phyloP scores from a whole-genome alignment of 192 early-diverging fungal genomes.

The Entomortierella beljakovae region DNA sequence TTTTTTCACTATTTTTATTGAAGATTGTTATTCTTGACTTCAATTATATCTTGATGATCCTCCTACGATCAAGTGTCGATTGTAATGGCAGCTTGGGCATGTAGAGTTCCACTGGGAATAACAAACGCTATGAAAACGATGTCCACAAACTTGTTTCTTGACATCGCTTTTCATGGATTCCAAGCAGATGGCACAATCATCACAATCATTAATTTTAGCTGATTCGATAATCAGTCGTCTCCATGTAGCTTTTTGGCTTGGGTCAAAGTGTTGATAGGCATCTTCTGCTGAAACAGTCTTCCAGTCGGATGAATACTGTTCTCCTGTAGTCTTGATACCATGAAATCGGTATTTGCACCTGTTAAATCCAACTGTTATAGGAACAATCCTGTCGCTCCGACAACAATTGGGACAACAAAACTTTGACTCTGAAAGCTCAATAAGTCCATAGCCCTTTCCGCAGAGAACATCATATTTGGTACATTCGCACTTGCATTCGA shows the following conservation, averaged over 20 bases:
- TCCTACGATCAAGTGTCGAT: background rate
- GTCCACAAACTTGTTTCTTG: background rate
- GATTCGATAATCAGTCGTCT: slow-evolving; percentile 19
- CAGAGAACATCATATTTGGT: background rate
- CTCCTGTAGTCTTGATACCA: slow-evolving; percentile 3
- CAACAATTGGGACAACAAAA: slow-evolving; percentile 12
- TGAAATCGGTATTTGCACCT: slow-evolving; percentile 26
- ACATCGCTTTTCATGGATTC: background rate
- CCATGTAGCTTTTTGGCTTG: background rate
- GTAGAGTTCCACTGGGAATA: background rate
- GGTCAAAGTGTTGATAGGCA: background rate
- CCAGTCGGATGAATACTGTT: slow-evolving; percentile 7
- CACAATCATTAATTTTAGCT: background rate
- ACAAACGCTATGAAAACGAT: slow-evolving; percentile 1
- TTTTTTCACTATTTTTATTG: too few relatives aligned
- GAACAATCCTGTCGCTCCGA: background rate
- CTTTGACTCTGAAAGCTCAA: slow-evolving; percentile 1
- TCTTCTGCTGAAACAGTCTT: background rate
- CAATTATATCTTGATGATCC: too few relatives aligned
- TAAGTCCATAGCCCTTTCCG: background rate
- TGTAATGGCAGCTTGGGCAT: slow-evolving; percentile 1
- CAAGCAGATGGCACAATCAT: background rate
- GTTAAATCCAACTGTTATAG: slow-evolving; percentile 7
- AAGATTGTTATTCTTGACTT: too few relatives aligned
- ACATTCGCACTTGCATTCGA: slow-evolving; percentile 12